Base-by-base conservation (phyloP, 2,329 filamentous ascomycete genomes). In the Colletotrichum lentis region DNA sequence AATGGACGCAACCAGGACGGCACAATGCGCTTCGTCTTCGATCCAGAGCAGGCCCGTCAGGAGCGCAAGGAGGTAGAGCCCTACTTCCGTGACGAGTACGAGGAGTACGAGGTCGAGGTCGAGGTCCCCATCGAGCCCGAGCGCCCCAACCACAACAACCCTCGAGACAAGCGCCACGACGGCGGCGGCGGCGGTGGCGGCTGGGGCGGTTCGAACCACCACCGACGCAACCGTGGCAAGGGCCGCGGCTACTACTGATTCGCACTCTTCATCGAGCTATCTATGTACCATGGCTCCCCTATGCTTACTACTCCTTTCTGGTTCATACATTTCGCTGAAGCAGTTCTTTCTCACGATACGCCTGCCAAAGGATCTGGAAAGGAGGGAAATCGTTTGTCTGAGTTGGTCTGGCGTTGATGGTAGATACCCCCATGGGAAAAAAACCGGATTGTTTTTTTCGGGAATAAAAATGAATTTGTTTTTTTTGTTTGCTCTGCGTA, bases 21-120 rank as follows among this genome's bases (percentile, higher is more conserved):
- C 7, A 97, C 95, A 0, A 88, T 96, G 71, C 88, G 96, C 7
- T 98, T 97, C 77, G 93, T 97, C 79, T 90, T 98, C 56, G 92
- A 97, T 71, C 88, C 90, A 0, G 90, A 91, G 62, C 86, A 90
- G 57, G 94, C 94, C 2, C 85, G 86, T 54, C 83, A 84, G 18
- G 96, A 99, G 79, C 87, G 88, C 73, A 84, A 85, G 14, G 83
- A 85, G 14, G 90, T 94, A 2, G 84, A 85, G 4, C 83, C 86
- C 57, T 94, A 90, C 77, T 93, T 91, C 75, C 87, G 86, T 49
- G 86, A 91, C 50, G 90, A 93, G 74, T 93, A 88, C 73, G 91
- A 94, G 72, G 91, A 94, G 75, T 89, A 90, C 73, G 89, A 91
- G 75, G 83, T 92, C 49, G 93, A 96, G 75, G 88, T 94, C 27